phyloP scores from a whole-genome alignment of 768 basidiomycete species.

The Lactifluus subvellereus region DNA sequence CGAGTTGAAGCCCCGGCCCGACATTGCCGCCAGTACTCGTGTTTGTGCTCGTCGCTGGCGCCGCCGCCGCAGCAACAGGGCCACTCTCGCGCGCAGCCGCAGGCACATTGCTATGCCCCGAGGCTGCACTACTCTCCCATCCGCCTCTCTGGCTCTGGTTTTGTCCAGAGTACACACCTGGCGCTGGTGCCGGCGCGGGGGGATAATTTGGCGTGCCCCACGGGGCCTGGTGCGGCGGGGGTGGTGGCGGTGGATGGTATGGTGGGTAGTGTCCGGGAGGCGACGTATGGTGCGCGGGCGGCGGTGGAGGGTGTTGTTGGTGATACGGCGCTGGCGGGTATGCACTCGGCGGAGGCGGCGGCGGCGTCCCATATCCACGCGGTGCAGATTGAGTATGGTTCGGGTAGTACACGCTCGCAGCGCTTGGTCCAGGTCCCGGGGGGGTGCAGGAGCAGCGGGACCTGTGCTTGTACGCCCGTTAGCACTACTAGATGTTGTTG shows the following conservation, averaged over 20 bases:
- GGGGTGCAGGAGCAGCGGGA: constrained; percentile 12
- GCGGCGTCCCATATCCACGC: constrained; percentile 15
- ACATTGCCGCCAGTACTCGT: neutral
- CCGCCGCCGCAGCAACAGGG: neutral
- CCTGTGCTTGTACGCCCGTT: constrained; percentile 15
- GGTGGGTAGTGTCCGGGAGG: constrained; percentile 15
- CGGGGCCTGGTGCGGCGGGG: constrained; percentile 15
- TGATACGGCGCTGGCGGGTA: constrained; percentile 14
- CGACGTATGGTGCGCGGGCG: constrained; percentile 14
- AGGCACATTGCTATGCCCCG: constrained; percentile 6
- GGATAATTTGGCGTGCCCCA: constrained; percentile 5
- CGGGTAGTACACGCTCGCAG: constrained; percentile 20
- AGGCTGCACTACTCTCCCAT: constrained; percentile 5
- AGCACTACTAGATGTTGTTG: constrained; percentile 2
- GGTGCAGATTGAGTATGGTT: constrained; percentile 6
- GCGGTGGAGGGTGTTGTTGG: constrained; percentile 10
- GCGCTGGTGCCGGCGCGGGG: constrained; percentile 7
- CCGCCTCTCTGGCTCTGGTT: neutral
- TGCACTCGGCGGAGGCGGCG: constrained; percentile 11
- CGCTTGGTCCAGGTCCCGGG: constrained; percentile 1
- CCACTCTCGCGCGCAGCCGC: constrained; percentile 7
- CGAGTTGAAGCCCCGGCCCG: constrained; percentile 16
- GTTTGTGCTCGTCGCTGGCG: neutral
- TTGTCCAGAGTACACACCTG: constrained; percentile 10
- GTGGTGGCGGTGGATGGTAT: constrained; percentile 14